Percentiles rank a stretch among this genome's conserved stretches.
These are phyloP conservation scores for Taxillus chinensis DNA, from an alignment of 164 flowering plant species.

Conservation along the genomic window DNA sequence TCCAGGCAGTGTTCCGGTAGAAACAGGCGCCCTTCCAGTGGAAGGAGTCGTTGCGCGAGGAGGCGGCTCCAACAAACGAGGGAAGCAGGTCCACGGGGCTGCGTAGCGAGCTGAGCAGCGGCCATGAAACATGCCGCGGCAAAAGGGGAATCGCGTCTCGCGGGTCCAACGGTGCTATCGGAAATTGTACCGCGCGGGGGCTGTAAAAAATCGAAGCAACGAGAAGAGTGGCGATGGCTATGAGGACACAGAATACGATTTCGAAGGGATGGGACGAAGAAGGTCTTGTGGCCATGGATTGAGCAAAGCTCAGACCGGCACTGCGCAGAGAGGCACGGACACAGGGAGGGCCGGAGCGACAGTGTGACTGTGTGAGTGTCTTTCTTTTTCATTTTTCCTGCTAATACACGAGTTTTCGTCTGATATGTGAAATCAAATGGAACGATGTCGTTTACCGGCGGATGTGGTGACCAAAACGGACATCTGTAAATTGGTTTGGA, in stretches of 20 bases:
- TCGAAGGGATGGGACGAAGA: too few species aligned
- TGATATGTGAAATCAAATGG: too few species aligned
- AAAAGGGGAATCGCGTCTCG: constrained; percentile 62
- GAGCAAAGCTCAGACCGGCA: too few species aligned
- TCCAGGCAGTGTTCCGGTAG: background rate
- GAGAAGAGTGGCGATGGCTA: background rate
- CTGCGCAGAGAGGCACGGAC: background rate
- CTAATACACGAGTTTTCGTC: too few species aligned
- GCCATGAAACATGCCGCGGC: constrained; percentile 73
- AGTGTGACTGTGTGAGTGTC: too few species aligned
- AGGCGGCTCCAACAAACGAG: constrained; percentile 1
- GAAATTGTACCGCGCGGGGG: background rate
- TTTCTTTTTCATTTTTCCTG: too few species aligned
- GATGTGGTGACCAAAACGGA: too few species aligned
- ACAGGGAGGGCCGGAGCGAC: background rate
- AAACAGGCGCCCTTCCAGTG: constrained; percentile 2
- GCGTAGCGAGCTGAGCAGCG: constrained; percentile 16
- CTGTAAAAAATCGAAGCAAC: background rate
- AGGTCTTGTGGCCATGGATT: too few species aligned
- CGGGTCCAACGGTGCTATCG: constrained; percentile 40
- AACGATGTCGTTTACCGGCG: too few species aligned
- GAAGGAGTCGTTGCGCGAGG: background rate
- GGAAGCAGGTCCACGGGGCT: background rate
- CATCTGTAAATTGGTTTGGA: too few species aligned
- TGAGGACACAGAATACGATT: too few species aligned